Conservation (phyloP, 2,329 filamentous ascomycete genomes). For the Dendryphion nanum region DNA sequence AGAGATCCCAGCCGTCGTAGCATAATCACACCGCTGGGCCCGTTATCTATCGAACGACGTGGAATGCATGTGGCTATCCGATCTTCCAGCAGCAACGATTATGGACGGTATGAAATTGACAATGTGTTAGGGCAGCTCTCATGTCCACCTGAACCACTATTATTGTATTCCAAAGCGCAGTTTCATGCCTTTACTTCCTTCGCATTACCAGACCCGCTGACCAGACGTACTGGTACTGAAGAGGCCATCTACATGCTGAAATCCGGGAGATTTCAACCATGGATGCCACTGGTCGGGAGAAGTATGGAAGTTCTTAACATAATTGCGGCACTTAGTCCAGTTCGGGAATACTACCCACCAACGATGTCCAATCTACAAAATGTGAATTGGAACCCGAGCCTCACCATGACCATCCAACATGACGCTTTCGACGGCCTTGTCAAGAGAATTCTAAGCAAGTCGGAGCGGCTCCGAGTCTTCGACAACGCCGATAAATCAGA, state of each 20-base stretch:
- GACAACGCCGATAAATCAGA: too few species aligned
- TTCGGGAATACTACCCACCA: slow-evolving; percentile 45
- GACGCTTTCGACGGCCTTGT: too few species aligned
- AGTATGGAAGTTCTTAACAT: slow-evolving; percentile 12
- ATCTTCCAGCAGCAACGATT: slow-evolving; percentile 26
- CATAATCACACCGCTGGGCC: slow-evolving; percentile 53
- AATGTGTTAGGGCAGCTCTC: slow-evolving; percentile 53
- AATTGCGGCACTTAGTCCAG: slow-evolving; percentile 32
- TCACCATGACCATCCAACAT: slow-evolving; percentile 33
- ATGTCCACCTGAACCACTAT: slow-evolving; percentile 53
- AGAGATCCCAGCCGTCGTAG: slow-evolving; percentile 43
- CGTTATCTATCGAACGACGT: slow-evolving; percentile 22
- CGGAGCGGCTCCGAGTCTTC: too few species aligned
- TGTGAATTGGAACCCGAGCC: slow-evolving; percentile 39
- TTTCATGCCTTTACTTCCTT: slow-evolving; percentile 55
- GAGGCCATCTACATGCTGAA: slow-evolving; percentile 49
- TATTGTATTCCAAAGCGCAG: slow-evolving; percentile 57
- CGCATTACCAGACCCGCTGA: slow-evolving; percentile 51
- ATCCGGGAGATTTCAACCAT: slow-evolving; percentile 47
- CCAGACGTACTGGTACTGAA: slow-evolving; percentile 53
- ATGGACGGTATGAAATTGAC: slow-evolving; percentile 54
- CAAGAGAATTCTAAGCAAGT: slow-evolving; percentile 3
- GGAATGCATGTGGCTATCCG: slow-evolving; percentile 45
- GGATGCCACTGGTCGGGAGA: slow-evolving; percentile 7
- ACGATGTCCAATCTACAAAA: slow-evolving; percentile 42